These are phyloP conservation scores for Pleurotus salmoneostramineus DNA, from an alignment of 768 basidiomycete species.

Conservation along the genomic window DNA sequence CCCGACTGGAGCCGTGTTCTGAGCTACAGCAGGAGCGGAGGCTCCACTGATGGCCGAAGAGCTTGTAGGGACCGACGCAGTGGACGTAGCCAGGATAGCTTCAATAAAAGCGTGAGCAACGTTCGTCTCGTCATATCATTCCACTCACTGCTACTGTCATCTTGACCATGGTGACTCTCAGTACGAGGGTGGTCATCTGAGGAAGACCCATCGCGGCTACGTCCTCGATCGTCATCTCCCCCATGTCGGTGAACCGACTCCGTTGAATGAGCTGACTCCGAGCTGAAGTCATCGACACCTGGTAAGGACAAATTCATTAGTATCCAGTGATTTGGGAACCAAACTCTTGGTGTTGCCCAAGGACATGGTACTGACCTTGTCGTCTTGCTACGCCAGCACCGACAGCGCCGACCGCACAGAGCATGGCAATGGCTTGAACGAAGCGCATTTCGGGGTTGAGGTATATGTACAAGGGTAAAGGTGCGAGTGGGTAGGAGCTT, in stretches of 20 bases:
- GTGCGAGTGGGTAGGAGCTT: neutral
- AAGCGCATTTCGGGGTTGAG: neutral
- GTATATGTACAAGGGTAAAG: neutral
- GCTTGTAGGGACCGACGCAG: neutral
- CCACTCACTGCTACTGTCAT: conserved; percentile 1
- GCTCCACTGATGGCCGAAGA: neutral
- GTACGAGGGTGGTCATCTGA: conserved; percentile 5
- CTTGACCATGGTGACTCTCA: conserved; percentile 5
- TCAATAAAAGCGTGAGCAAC: neutral
- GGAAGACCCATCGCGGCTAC: neutral
- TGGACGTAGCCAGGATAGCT: neutral
- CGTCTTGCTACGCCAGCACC: conserved; percentile 1
- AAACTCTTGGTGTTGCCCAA: neutral
- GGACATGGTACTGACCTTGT: conserved; percentile 2
- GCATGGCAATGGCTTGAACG: neutral
- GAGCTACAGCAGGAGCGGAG: neutral
- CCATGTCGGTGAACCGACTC: conserved; percentile 1
- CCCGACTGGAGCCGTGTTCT: neutral
- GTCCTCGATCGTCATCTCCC: neutral
- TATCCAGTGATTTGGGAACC: neutral
- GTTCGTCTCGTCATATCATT: neutral
- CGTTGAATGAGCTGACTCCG: neutral
- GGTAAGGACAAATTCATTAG: neutral
- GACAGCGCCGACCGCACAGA: neutral
- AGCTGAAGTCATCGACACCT: conserved; percentile 6